These are phyloP conservation scores for Rhynchosporium agropyri DNA, from an alignment of 2,329 filamentous ascomycete genomes.

Conservation along the genomic window DNA sequence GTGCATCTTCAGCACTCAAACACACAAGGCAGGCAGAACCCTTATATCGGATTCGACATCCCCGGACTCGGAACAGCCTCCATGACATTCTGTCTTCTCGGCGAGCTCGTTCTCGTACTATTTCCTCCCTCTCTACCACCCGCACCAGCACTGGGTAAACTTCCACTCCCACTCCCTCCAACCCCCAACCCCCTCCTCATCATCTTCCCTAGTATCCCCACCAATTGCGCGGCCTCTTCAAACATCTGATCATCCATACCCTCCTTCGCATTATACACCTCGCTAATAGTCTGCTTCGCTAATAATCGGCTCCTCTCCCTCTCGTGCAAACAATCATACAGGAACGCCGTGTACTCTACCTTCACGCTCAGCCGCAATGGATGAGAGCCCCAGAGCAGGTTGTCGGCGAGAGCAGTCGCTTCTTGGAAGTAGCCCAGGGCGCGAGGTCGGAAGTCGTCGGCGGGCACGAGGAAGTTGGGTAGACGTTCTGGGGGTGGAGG, in stretches of 20 bases:
- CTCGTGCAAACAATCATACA: slow-evolving; percentile 92
- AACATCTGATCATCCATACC: slow-evolving; percentile 97
- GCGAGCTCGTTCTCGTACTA: too few species aligned
- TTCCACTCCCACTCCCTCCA: slow-evolving; percentile 23
- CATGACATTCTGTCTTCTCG: too few species aligned
- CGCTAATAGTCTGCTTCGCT: slow-evolving; percentile 80
- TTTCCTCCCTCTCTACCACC: slow-evolving; percentile 23
- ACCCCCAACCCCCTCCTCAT: slow-evolving; percentile 67
- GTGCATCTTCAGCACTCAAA: neutral
- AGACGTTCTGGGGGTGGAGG: slow-evolving; percentile 47
- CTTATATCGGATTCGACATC: slow-evolving; percentile 40
- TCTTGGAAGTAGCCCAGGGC: slow-evolving; percentile 80
- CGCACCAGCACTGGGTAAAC: slow-evolving; percentile 24
- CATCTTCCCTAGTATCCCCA: slow-evolving; percentile 84
- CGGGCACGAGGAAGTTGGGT: slow-evolving; percentile 77
- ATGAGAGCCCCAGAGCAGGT: slow-evolving; percentile 81
- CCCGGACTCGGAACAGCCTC: slow-evolving; percentile 28
- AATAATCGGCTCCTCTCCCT: slow-evolving; percentile 72
- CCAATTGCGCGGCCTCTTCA: slow-evolving; percentile 84
- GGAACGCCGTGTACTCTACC: slow-evolving; percentile 88
- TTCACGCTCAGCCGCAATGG: slow-evolving; percentile 87
- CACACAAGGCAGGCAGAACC: neutral
- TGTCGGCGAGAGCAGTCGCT: slow-evolving; percentile 73
- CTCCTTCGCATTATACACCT: slow-evolving; percentile 89
- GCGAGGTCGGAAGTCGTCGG: slow-evolving; percentile 79